These are phyloP conservation scores for Calycina marina DNA, from an alignment of 2,329 filamentous ascomycete genomes.

Conservation along the genomic window DNA sequence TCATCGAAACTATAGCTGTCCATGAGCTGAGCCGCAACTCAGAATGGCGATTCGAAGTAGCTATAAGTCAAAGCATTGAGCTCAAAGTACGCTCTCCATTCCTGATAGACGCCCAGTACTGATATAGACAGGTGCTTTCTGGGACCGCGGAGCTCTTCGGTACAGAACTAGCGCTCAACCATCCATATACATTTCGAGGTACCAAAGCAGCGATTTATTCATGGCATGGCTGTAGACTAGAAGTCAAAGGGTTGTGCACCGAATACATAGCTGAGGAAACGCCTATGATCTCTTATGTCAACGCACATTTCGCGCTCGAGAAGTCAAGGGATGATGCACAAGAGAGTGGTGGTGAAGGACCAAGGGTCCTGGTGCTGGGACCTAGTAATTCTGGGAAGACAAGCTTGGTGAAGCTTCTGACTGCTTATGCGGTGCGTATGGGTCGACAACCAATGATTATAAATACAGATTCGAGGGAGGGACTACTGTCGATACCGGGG, in stretches of 20 bases:
- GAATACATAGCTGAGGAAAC: slow-evolving; percentile 67
- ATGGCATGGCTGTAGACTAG: slow-evolving; percentile 78
- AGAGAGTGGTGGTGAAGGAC: slow-evolving; percentile 40
- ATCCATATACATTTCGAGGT: slow-evolving; percentile 67
- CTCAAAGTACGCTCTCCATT: slow-evolving; percentile 30
- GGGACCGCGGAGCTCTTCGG: slow-evolving; percentile 91
- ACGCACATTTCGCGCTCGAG: slow-evolving; percentile 78
- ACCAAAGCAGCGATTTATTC: slow-evolving; percentile 81
- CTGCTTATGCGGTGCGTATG: slow-evolving; percentile 63
- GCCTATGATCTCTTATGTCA: slow-evolving; percentile 65
- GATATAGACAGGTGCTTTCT: slow-evolving; percentile 45
- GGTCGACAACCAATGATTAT: slow-evolving; percentile 66
- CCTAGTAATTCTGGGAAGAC: slow-evolving; percentile 72
- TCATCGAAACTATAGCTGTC: slow-evolving; percentile 26
- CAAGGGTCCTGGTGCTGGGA: slow-evolving; percentile 74
- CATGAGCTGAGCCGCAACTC: slow-evolving; percentile 46
- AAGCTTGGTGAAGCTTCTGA: slow-evolving; percentile 60
- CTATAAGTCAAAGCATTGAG: slow-evolving; percentile 34
- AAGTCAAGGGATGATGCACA: slow-evolving; percentile 50
- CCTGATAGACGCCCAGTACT: slow-evolving; percentile 12
- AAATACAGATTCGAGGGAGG: slow-evolving; percentile 73
- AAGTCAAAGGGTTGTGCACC: slow-evolving; percentile 44
- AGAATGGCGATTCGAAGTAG: slow-evolving; percentile 70
- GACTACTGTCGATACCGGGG: slow-evolving; percentile 62
- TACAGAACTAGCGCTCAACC: slow-evolving; percentile 73